Percentiles rank a stretch among this genome's conserved stretches.
Evolutionary conservation across 2,329 filamentous ascomycete genomes (phyloP).

Genomic region (Cladophialophora chaetospira): DNA sequence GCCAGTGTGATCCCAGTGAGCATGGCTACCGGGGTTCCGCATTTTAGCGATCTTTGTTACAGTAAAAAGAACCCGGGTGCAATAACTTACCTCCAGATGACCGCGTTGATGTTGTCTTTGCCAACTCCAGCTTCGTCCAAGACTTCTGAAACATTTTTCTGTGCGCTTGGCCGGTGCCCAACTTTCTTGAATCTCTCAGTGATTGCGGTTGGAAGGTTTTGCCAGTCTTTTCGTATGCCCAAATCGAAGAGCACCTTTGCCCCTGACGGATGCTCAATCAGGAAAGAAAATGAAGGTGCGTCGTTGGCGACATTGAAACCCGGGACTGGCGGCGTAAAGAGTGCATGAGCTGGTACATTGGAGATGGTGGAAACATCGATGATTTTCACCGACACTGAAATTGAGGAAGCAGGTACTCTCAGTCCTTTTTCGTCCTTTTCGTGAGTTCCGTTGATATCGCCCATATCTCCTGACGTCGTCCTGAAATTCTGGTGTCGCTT

Average conservation of each 20-base stretch:
- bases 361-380: conserved; percentile 19
- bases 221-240: conserved; percentile 34
- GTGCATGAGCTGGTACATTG: conserved; percentile 12
- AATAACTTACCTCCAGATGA: conserved; percentile 27
- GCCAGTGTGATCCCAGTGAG: conserved; percentile 51
- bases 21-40: conserved; percentile 3
- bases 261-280: conserved; percentile 86
- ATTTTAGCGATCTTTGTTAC: neutral
- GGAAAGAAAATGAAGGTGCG: conserved; percentile 19
- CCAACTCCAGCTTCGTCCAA: conserved; percentile 25
- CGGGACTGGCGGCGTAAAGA: conserved; percentile 17
- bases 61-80: neutral
- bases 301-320: neutral
- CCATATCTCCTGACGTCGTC: neutral
- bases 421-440: neutral
- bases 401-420: conserved; percentile 10
- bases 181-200: conserved; percentile 13
- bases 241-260: conserved; percentile 44
- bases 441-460: neutral
- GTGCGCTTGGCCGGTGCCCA: conserved; percentile 15
- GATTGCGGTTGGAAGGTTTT: conserved; percentile 26
- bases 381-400: conserved; percentile 15
- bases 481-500: too few species aligned
- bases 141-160: conserved; percentile 26
- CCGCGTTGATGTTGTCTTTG: conserved; percentile 20